A percentile compares a stretch with the other conserved stretches of the same genome.
Evolutionary conservation across 75 land plant species (phyloP).

Genomic region (Pinus tabuliformis): DNA sequence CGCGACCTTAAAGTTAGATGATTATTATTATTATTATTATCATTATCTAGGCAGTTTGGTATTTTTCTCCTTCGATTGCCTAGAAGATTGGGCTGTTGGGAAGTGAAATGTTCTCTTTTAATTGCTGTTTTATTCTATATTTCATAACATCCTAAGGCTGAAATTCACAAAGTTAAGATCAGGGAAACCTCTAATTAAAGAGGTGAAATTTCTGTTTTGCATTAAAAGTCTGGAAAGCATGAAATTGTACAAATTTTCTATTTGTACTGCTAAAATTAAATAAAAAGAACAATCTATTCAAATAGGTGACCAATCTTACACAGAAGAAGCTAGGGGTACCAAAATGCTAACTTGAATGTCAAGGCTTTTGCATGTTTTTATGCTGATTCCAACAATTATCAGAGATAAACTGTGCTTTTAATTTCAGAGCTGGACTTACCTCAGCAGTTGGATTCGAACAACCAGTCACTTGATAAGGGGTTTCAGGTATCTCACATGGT

Average conservation of each 20-base stretch:
- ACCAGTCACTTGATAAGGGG: not conserved
- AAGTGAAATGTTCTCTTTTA: too few species aligned
- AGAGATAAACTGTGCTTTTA: not conserved
- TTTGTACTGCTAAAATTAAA: not conserved
- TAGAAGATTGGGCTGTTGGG: too few species aligned
- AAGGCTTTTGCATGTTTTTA: not conserved
- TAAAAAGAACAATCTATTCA: not conserved
- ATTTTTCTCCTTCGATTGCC: too few species aligned
- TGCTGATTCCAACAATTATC: not conserved
- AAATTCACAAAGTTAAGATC: too few species aligned
- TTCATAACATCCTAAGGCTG: too few species aligned
- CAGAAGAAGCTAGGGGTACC: not conserved
- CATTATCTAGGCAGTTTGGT: too few species aligned
- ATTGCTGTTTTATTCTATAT: too few species aligned
- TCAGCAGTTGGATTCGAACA: constrained; percentile 7
- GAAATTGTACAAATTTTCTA: not conserved
- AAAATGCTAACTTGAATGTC: too few species aligned
- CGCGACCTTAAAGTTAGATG: too few species aligned
- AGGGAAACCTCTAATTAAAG: too few species aligned
- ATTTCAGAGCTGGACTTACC: constrained; percentile 56
- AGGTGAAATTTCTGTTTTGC: not conserved
- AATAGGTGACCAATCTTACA: not conserved
- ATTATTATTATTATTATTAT: too few species aligned
- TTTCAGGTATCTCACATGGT: constrained; percentile 57
- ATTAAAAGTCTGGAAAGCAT: too few species aligned